Conservation (phyloP, 192 early-diverging fungal genomes). For the Backusella psychrophila region DNA sequence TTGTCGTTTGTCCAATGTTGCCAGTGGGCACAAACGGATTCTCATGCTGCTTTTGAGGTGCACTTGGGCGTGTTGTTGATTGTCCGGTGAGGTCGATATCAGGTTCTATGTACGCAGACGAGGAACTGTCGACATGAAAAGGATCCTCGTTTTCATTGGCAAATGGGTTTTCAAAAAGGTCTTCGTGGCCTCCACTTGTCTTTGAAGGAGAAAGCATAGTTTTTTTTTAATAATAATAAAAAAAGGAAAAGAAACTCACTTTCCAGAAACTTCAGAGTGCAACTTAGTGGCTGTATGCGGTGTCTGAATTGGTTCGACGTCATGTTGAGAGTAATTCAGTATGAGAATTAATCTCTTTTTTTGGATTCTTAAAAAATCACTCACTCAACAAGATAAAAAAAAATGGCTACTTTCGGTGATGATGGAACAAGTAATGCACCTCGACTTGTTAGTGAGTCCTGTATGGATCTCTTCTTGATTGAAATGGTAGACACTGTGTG, state of each 20-base stretch:
- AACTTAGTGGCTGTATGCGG: background rate
- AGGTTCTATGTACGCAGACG: slow-evolving; percentile 23
- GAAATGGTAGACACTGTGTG: slow-evolving; percentile 75
- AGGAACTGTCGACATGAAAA: background rate
- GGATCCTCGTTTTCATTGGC: background rate
- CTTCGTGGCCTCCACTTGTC: background rate
- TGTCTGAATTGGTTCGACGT: background rate
- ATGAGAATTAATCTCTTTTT: background rate
- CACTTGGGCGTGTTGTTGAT: slow-evolving; percentile 14
- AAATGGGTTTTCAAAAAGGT: slow-evolving; percentile 25
- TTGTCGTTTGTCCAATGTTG: slow-evolving; percentile 16
- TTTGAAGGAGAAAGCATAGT: slow-evolving; percentile 25
- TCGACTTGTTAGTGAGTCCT: slow-evolving; percentile 59
- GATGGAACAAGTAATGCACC: background rate
- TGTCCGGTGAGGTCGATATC: slow-evolving; percentile 32
- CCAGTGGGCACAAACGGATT: slow-evolving; percentile 17
- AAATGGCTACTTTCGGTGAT: slow-evolving; percentile 5
- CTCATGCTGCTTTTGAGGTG: background rate
- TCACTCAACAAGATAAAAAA: background rate
- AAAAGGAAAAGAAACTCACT: background rate
- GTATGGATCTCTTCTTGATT: slow-evolving; percentile 70
- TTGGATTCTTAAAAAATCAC: background rate
- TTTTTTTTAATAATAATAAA: background rate
- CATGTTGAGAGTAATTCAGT: background rate
- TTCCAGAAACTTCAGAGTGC: too few species aligned